phyloP scores from a whole-genome alignment of 257 asterid species.

The Avicennia marina region DNA sequence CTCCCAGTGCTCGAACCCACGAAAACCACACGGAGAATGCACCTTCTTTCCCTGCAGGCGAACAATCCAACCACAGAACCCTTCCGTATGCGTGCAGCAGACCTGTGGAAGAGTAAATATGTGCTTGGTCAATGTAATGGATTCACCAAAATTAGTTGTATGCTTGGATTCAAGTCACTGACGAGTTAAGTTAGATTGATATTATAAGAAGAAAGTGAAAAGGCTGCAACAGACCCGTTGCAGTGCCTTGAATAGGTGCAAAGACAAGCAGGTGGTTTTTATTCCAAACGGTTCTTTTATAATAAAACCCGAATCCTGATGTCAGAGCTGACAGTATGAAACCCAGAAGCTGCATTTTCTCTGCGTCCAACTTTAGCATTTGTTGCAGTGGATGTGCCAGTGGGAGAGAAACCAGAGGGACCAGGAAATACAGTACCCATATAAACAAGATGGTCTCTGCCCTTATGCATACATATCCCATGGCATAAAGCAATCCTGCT shows the following conservation, averaged over 20 bases:
- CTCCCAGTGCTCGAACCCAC: slow-evolving; percentile 62
- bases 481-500: slow-evolving; percentile 55
- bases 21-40: slow-evolving; percentile 85
- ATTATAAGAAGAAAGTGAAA: no score
- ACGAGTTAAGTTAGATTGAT: no score
- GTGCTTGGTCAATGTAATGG: background rate
- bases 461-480: slow-evolving; percentile 53
- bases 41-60: slow-evolving; percentile 91
- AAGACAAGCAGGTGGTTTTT: slow-evolving; percentile 47
- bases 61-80: slow-evolving; percentile 73
- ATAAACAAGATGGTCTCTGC: slow-evolving; percentile 38
- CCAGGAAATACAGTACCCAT: slow-evolving; percentile 65
- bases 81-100: slow-evolving; percentile 73
- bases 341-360: slow-evolving; percentile 90
- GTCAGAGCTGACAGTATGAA: slow-evolving; percentile 59
- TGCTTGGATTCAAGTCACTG: no score
- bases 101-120: slow-evolving; percentile 28
- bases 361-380: slow-evolving; percentile 58
- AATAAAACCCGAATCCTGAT: slow-evolving; percentile 78
- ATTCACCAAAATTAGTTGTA: no score
- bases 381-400: slow-evolving; percentile 60
- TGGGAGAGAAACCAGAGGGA: slow-evolving; percentile 76
- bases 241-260: slow-evolving; percentile 65
- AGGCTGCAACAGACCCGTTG: slow-evolving; percentile 43
- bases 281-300: slow-evolving; percentile 43